These are phyloP conservation scores for Agapanthus africanus DNA, from an alignment of 106 monocot species.

Conservation along the genomic window DNA sequence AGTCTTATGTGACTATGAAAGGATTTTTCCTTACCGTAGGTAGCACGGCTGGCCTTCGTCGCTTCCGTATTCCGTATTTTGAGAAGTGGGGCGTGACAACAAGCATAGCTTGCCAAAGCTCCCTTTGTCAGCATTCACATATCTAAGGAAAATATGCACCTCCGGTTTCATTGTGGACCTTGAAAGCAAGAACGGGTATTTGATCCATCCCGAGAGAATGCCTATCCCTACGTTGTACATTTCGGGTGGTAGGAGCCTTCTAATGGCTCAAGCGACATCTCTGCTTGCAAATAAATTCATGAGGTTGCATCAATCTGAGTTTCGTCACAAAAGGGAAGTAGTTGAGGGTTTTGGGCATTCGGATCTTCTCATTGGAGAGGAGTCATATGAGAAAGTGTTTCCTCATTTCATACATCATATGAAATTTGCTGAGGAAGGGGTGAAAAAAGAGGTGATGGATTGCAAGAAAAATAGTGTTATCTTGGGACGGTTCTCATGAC, in stretches of 20 bases:
- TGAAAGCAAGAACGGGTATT: conserved; percentile 18
- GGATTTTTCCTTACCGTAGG: too few relatives aligned
- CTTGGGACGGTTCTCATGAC: conserved; percentile 12
- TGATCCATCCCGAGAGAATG: conserved; percentile 36
- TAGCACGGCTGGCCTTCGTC: too few relatives aligned
- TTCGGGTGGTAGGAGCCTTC: conserved; percentile 26
- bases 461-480: conserved; percentile 4
- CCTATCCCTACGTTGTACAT: conserved; percentile 26
- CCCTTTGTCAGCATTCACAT: conserved; percentile 29
- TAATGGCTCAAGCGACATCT: conserved; percentile 23
- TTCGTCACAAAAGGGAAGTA: conserved; percentile 28
- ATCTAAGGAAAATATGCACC: conserved; percentile 25
- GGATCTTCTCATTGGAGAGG: conserved; percentile 32
- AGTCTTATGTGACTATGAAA: too few relatives aligned
- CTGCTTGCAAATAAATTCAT: conserved; percentile 25
- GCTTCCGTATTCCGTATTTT: too few relatives aligned
- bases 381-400: conserved; percentile 26
- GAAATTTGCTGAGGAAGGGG: conserved; percentile 18
- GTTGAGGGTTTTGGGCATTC: conserved; percentile 32
- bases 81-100: too few relatives aligned
- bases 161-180: conserved; percentile 22
- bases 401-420: conserved; percentile 31
- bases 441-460: conserved; percentile 1
- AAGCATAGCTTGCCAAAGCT: conserved; percentile 17
- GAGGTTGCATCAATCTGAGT: conserved; percentile 25